Evolutionary conservation across 2,329 filamentous ascomycete species (phyloP), one percentile per base, ranked within the genome.

Genomic region (Stylonectria norvegica): DNA sequence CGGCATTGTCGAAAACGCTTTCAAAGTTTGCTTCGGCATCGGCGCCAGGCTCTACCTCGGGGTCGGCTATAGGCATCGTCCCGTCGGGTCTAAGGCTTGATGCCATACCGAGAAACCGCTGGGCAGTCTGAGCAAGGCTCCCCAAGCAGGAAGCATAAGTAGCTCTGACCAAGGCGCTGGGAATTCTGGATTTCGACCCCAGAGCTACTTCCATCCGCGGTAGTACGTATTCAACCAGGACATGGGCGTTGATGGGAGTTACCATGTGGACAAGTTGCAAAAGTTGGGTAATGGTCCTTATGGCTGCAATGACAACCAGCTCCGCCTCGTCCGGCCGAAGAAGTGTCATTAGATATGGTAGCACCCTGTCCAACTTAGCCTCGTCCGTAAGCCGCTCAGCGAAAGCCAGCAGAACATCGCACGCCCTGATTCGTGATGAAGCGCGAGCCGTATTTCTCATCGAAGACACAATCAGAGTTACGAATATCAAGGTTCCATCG

Each of bases 101-200:
- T 14, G 94, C 87, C 78, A 95, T 86, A 49, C 96, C 89, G 5
- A 97, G 72, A 53, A 96, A 95, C 17, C 82, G 78, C 18, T 85
- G 81, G 0, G 93, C 90, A 4, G 89, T 93, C 12, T 84, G 85
- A 5, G 93, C 91, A 27, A 98, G 73, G 32, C 85, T 93, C 3
- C 91, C 89, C 17, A 98, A 75, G 57, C 89, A 96, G 4, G 90
- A 89, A 8, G 93, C 93, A 65, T 97, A 97, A 0, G 90, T 93
- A 34, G 89, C 89, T 43, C 93, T 79, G 10, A 96, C 85, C 15
- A 95, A 64, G 1, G 86, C 68, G 38, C 76, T 85, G 2, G 83
- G 77, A 5, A 52, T 47, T 20, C 63, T 64, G 5, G 65, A 65
- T 25, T 68, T 66, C 9, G 69, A 69, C 3, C 71, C 64, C 27